Evolutionary conservation across 306 rosid genomes (phyloP), one percentile per base, ranked within the genome.

Genomic region (Trifolium dubium): DNA sequence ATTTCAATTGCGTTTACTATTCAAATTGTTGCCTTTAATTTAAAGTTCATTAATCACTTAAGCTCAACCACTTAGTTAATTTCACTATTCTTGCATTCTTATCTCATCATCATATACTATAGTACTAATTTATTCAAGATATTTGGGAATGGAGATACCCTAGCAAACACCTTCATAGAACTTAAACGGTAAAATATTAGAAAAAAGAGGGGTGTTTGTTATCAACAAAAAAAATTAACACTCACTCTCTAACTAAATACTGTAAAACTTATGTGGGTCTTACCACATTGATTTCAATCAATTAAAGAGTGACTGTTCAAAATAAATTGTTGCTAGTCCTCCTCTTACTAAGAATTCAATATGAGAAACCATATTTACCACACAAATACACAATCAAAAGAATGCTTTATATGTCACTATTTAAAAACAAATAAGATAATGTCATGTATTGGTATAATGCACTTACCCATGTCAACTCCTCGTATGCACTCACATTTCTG

Each of bases 401-500:
- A 9, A 39, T 40, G 23, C 19, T 30, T 19, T 40, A 17, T 34
- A 14, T 19, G 37, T 43, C 40, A 50, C 68, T 46, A 72, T 35
- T 70, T n/a, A 34, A 58, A 70, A 64, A 69, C 17, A 69, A 43
- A 34, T 18, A 35, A 59, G n/a, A 35, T 67, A 67, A 55, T 28
- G 28, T 18, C 64, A 49, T 81, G 10, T 17, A 65, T 55, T 60
- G 13, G 15, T 74, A 8, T 47, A 77, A 72, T 37, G 59, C n/a
- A 67, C 93, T 70, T 84, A 93, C 98, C 98, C 98, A 93, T 10
- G 96, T 82, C 71, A 93, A 83, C 89, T 93, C 98, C 83, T 93
- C 92, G 8, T 77, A 69, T 17, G 97, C 98, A 5, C 59, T 74
- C 58, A 93, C 94, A 53, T 84, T 62, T 85, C 73, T 88, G 32